phyloP scores from a whole-genome alignment of 306 rosid genomes.

The Inga leiocalycina region DNA sequence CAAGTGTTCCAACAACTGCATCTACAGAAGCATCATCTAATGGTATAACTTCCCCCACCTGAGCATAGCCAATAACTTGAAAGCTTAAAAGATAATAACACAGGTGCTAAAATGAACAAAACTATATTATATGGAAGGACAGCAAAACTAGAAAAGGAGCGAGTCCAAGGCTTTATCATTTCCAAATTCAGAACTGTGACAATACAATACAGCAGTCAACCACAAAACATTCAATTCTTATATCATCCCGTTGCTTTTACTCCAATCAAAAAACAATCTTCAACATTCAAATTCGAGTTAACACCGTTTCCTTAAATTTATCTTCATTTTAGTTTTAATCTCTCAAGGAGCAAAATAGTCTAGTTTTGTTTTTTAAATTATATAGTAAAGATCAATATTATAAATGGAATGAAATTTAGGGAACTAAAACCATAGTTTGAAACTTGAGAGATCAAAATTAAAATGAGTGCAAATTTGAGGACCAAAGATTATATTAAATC shows the following conservation, averaged over 20 bases:
- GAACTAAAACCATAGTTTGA: too few relatives aligned
- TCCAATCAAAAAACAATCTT: neutral
- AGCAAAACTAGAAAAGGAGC: conserved; percentile 1
- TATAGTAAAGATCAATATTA: too few relatives aligned
- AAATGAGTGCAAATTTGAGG: too few relatives aligned
- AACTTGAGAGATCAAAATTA: too few relatives aligned
- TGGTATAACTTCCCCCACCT: conserved; percentile 93
- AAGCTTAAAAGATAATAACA: conserved; percentile 28
- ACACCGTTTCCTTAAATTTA: too few relatives aligned
- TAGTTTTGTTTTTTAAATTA: too few relatives aligned
- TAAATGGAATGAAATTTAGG: too few relatives aligned
- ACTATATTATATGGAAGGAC: conserved; percentile 1
- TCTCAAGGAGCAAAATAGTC: accelerated
- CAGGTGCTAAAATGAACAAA: neutral
- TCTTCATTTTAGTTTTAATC: too few relatives aligned
- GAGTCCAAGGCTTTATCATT: neutral
- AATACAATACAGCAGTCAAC: neutral
- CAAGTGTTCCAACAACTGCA: conserved; percentile 94
- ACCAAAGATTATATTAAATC: neutral
- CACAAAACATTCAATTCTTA: neutral
- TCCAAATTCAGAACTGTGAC: neutral
- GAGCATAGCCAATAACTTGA: conserved; percentile 28
- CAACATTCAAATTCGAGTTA: neutral
- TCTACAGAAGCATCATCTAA: conserved; percentile 85
- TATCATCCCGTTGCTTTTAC: neutral